phyloP scores from a whole-genome alignment of 208 protist species.

The Paratrypanosoma confusum region DNA sequence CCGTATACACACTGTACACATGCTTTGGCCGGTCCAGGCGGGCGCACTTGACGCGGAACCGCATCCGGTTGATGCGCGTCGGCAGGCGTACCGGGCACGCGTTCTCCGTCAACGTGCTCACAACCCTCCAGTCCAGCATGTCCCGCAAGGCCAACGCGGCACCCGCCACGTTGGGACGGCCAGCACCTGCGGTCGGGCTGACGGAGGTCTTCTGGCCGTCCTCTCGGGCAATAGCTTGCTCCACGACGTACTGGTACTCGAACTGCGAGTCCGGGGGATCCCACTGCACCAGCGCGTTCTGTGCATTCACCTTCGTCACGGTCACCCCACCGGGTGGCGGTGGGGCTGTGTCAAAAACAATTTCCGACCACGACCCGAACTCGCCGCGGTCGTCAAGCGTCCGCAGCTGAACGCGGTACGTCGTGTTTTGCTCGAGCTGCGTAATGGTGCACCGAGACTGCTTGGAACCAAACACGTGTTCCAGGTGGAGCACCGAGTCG shows the following conservation, averaged over 20 bases:
- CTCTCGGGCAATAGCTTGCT: constrained; percentile 29
- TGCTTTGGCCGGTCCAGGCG: constrained; percentile 15
- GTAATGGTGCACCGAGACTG: constrained; percentile 12
- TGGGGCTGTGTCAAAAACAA: constrained; percentile 58
- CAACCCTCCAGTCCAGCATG: constrained; percentile 54
- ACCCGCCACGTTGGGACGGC: not conserved
- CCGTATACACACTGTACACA: constrained; percentile 63
- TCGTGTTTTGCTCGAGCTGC: constrained; percentile 36
- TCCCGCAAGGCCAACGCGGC: not conserved
- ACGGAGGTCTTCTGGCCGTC: constrained; percentile 8
- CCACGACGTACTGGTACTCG: constrained; percentile 68
- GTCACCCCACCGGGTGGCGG: constrained; percentile 40
- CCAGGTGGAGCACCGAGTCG: no score
- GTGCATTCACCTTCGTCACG: constrained; percentile 63
- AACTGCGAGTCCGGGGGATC: constrained; percentile 15
- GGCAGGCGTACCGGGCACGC: constrained; percentile 57
- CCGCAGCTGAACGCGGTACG: constrained; percentile 52
- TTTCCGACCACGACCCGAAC: constrained; percentile 68
- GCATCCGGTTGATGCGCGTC: constrained; percentile 43
- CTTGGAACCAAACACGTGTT: no score
- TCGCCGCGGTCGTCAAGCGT: constrained; percentile 60
- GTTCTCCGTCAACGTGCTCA: constrained; percentile 56
- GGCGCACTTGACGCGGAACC: constrained; percentile 70
- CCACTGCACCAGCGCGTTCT: constrained; percentile 79
- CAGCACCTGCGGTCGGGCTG: constrained; percentile 1